Conservation (phyloP, 2,329 filamentous ascomycete genomes). For the Nemania serpens region DNA sequence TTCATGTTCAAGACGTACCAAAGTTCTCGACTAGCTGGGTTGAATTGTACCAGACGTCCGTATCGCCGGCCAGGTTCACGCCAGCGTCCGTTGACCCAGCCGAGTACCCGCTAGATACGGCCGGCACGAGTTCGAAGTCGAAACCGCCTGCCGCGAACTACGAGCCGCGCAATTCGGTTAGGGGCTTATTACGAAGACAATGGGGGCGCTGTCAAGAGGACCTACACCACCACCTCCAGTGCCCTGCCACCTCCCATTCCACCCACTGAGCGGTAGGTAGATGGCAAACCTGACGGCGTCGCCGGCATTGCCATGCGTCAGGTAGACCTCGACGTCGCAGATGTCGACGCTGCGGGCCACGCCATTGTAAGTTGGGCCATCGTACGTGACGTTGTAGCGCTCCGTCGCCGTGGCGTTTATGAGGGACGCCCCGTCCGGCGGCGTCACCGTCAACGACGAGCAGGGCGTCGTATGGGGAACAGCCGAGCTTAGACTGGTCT, state of each 20-base stretch:
- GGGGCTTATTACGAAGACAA: not conserved
- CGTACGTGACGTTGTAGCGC: slow-evolving; percentile 29
- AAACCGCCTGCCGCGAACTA: slow-evolving; percentile 30
- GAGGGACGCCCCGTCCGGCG: slow-evolving; percentile 27
- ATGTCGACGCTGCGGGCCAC: slow-evolving; percentile 27
- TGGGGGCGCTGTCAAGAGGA: not conserved
- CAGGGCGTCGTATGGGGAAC: slow-evolving; percentile 14
- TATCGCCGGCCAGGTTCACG: slow-evolving; percentile 23
- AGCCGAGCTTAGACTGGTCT: slow-evolving; percentile 5
- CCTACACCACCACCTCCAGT: slow-evolving; percentile 34
- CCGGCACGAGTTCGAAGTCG: slow-evolving; percentile 27
- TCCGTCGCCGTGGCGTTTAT: slow-evolving; percentile 32
- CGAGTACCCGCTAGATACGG: slow-evolving; percentile 29
- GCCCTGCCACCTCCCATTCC: slow-evolving; percentile 37
- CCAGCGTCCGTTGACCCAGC: slow-evolving; percentile 33
- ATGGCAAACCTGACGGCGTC: slow-evolving; percentile 32
- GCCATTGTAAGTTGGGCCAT: slow-evolving; percentile 27
- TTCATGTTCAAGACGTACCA: slow-evolving; percentile 13
- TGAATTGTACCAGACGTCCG: slow-evolving; percentile 27
- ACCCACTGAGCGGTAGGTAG: slow-evolving; percentile 31
- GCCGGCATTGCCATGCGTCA: slow-evolving; percentile 33
- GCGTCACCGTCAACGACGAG: slow-evolving; percentile 27
- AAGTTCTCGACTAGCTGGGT: slow-evolving; percentile 42
- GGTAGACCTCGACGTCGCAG: slow-evolving; percentile 32
- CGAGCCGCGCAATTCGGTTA: not conserved